Percentiles rank a stretch among this genome's conserved stretches.
Evolutionary conservation across 2,329 filamentous ascomycete species (phyloP).

Genomic region (Diaporthe nobilis): DNA sequence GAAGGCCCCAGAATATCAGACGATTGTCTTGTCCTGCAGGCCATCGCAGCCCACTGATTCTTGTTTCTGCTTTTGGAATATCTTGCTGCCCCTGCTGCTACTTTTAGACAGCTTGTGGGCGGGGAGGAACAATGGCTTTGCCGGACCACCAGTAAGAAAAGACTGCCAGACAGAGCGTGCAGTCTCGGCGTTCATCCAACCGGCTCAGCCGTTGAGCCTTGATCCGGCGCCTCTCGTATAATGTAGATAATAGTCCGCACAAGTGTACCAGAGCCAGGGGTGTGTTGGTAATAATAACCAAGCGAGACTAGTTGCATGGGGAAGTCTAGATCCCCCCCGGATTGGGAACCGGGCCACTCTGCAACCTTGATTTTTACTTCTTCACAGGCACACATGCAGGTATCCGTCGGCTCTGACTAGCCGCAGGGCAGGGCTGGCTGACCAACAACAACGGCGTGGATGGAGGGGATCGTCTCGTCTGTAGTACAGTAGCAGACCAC

Average conservation of each 20-base stretch:
- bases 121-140: neutral
- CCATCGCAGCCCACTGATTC: neutral
- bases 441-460: neutral
- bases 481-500: neutral
- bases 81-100: neutral
- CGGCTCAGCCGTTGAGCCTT: conserved; percentile 4
- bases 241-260: neutral
- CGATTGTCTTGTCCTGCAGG: conserved; percentile 1
- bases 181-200: neutral
- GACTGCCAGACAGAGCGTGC: neutral
- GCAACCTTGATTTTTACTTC: conserved; percentile 2
- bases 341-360: neutral
- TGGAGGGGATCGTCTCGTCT: neutral
- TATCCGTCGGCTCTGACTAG: conserved; percentile 5
- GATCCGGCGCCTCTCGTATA: neutral
- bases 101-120: neutral
- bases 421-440: neutral
- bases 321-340: neutral
- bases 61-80: neutral
- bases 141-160: neutral
- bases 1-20: neutral
- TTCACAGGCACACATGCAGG: neutral
- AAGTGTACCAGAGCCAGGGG: neutral
- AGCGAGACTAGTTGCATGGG: neutral
- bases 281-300: neutral